Percentiles rank a stretch among this genome's conserved stretches.
Conservation (phyloP, 1,284 basidiomycete genomes). For the Cryptococcus floricola region DNA sequence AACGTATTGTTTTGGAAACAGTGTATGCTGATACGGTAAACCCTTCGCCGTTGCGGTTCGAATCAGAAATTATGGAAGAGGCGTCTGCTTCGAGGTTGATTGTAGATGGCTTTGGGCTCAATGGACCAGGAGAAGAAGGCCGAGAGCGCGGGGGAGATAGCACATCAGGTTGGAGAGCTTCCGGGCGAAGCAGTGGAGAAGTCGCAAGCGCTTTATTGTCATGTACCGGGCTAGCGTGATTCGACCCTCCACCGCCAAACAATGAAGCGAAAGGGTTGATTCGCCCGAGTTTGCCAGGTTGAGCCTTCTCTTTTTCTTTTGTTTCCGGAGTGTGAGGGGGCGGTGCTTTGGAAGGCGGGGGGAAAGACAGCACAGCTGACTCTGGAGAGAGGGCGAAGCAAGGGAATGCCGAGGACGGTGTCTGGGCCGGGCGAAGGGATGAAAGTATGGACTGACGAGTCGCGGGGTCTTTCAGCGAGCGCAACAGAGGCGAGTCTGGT, state of each 20-base stretch:
- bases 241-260: conserved; percentile 26
- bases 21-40: conserved; percentile 44
- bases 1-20: conserved; percentile 39
- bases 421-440: conserved; percentile 35
- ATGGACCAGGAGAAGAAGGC: conserved; percentile 44
- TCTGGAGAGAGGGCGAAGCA: conserved; percentile 55
- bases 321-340: conserved; percentile 6
- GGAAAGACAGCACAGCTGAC: conserved; percentile 61
- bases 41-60: conserved; percentile 31
- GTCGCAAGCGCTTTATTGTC: conserved; percentile 36
- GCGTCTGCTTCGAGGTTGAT: conserved; percentile 25
- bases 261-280: conserved; percentile 47
- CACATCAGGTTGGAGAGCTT: conserved; percentile 3
- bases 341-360: conserved; percentile 51
- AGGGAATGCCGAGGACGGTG: conserved; percentile 53
- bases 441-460: conserved; percentile 51
- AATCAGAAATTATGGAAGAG: conserved; percentile 21
- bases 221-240: conserved; percentile 7
- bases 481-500: conserved; percentile 59
- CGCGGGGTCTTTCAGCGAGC: conserved; percentile 57
- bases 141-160: conserved; percentile 58
- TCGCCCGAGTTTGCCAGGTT: conserved; percentile 25
- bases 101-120: conserved; percentile 37
- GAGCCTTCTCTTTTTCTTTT: conserved; percentile 23
- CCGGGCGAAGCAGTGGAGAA: conserved; percentile 2